Evolutionary conservation across 306 rosid genomes (phyloP).

Genomic region (Prunus salicina): DNA sequence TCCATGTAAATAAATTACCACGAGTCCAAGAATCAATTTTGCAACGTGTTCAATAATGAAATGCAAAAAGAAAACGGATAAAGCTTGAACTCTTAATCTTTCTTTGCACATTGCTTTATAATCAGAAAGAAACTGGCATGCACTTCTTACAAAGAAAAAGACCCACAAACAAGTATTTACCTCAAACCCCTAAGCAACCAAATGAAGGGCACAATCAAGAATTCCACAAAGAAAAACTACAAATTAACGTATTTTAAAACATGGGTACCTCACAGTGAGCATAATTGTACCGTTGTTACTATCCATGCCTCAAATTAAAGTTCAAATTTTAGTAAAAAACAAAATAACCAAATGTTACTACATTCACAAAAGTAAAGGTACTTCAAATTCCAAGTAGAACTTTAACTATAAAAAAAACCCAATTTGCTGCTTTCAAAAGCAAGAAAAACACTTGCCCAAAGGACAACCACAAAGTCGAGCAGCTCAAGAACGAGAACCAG

Average conservation of each 20-base stretch:
- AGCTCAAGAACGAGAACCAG: background rate
- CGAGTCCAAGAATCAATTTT: background rate
- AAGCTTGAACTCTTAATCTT: background rate
- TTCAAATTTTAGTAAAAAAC: background rate
- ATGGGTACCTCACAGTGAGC: background rate
- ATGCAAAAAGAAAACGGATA: background rate
- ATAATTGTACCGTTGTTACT: background rate
- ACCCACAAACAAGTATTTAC: background rate
- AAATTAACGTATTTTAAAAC: background rate
- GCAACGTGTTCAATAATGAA: background rate
- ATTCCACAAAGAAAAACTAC: background rate
- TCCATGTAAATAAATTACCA: background rate
- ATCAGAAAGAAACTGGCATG: background rate
- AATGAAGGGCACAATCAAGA: background rate
- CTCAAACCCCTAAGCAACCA: background rate
- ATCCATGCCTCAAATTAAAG: background rate
- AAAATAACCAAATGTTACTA: background rate
- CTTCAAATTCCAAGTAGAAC: background rate
- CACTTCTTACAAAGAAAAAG: slow-evolving; percentile 2
- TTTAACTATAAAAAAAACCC: background rate
- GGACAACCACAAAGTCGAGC: background rate
- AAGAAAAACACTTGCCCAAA: background rate
- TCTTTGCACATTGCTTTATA: background rate
- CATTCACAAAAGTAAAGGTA: background rate
- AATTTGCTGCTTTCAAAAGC: background rate